A percentile compares a stretch with the other conserved stretches of the same genome.
Conservation (phyloP, 306 rosid species). For the Cucurbita ficifolia region DNA sequence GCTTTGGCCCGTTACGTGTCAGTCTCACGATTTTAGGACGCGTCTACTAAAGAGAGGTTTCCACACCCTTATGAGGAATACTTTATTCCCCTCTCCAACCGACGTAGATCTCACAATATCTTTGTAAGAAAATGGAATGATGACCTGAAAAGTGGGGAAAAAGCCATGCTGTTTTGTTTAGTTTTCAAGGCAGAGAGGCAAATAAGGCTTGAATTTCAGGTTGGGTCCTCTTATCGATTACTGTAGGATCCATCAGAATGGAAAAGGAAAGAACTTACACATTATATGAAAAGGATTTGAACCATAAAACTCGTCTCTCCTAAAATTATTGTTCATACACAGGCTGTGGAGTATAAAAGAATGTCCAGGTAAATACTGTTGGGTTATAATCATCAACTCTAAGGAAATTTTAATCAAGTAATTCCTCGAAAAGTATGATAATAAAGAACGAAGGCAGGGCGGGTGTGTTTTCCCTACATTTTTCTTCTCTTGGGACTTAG, state of each 20-base stretch:
- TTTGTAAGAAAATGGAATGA: neutral
- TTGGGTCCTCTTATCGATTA: neutral
- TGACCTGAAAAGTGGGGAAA: neutral
- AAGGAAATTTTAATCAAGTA: slow-evolving; percentile 2
- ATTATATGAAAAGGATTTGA: neutral
- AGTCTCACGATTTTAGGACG: too few relatives aligned
- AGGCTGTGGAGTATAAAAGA: slow-evolving; percentile 1
- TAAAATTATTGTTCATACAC: neutral
- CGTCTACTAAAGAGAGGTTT: too few relatives aligned
- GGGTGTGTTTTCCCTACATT: slow-evolving; percentile 17
- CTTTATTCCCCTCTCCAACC: too few relatives aligned
- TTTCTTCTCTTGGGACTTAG: slow-evolving; percentile 66
- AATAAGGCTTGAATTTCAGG: neutral
- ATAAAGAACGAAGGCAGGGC: neutral
- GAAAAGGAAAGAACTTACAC: neutral
- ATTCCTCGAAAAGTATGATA: neutral
- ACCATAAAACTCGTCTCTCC: neutral
- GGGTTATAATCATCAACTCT: neutral
- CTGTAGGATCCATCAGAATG: neutral
- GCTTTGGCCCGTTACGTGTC: too few relatives aligned
- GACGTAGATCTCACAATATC: too few relatives aligned
- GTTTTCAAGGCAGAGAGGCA: neutral
- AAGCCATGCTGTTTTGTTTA: slow-evolving; percentile 1
- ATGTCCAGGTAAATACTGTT: slow-evolving; percentile 4
- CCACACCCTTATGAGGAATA: too few relatives aligned